phyloP scores from a whole-genome alignment of 108 stramenopile genomes.

The Nitzschia inconspicua region DNA sequence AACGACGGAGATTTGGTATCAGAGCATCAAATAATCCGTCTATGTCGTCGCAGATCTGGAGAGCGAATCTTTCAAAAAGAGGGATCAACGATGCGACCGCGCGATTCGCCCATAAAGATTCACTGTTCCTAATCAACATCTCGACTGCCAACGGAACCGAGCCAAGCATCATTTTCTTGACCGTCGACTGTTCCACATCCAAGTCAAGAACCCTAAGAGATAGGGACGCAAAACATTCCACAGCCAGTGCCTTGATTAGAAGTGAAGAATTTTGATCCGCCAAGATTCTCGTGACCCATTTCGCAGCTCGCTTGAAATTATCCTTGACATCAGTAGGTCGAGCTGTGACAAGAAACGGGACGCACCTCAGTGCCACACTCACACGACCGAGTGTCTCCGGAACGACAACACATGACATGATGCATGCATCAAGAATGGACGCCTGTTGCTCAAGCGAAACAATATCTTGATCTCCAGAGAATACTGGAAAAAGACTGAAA shows the following conservation, averaged over 20 bases:
- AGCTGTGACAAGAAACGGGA: constrained; percentile 46
- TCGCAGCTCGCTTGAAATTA: constrained; percentile 3
- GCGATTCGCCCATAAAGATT: constrained; percentile 54
- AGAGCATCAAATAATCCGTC: constrained; percentile 52
- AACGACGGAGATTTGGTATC: constrained; percentile 48
- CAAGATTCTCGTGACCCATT: constrained; percentile 9
- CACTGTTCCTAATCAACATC: constrained; percentile 28
- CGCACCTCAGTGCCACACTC: constrained; percentile 42
- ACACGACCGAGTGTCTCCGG: constrained; percentile 9
- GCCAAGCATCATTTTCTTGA: constrained; percentile 20
- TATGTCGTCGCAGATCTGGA: neutral
- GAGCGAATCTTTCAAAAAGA: constrained; percentile 15
- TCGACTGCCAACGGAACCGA: constrained; percentile 28
- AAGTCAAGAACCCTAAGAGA: constrained; percentile 1
- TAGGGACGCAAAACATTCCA: constrained; percentile 53
- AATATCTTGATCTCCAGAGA: neutral
- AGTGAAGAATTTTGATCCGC: neutral
- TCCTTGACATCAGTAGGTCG: constrained; percentile 12
- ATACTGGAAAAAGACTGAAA: neutral
- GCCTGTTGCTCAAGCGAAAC: neutral
- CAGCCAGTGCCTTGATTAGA: constrained; percentile 27
- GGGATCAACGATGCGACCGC: constrained; percentile 42
- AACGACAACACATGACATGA: constrained; percentile 24
- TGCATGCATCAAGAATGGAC: constrained; percentile 9
- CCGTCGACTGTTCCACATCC: neutral